Evolutionary conservation across 768 basidiomycete genomes (phyloP).

Genomic region (Rhodocollybia butyracea): DNA sequence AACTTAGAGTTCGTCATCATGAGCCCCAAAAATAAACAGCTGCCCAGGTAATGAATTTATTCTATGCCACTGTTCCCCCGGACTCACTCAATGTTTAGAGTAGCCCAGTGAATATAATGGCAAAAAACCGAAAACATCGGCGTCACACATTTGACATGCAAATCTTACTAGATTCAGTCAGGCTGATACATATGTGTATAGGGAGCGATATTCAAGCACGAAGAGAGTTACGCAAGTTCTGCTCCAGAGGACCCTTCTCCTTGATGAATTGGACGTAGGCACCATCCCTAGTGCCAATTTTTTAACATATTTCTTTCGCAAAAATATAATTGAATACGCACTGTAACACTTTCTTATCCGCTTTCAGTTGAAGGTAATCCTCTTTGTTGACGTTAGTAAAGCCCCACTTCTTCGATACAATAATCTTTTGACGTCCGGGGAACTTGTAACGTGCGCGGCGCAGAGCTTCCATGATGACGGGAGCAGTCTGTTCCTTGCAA

Average conservation of each 20-base stretch:
- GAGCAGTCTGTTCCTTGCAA: slow-evolving; percentile 82
- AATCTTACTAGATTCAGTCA: slow-evolving; percentile 1
- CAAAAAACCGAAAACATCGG: slow-evolving; percentile 15
- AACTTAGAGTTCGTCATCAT: not conserved
- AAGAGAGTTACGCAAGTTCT: slow-evolving; percentile 82
- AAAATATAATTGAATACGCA: slow-evolving; percentile 36
- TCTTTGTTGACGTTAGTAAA: slow-evolving; percentile 93
- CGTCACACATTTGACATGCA: not conserved
- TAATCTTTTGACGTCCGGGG: slow-evolving; percentile 98
- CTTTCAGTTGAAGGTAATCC: slow-evolving; percentile 86
- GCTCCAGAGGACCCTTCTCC: slow-evolving; percentile 80
- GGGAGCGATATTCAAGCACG: slow-evolving; percentile 47
- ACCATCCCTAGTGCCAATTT: slow-evolving; percentile 62
- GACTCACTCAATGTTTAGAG: slow-evolving; percentile 45
- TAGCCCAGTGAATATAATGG: slow-evolving; percentile 42
- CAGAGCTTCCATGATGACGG: slow-evolving; percentile 94
- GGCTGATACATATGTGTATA: slow-evolving; percentile 1
- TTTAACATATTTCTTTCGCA: slow-evolving; percentile 2
- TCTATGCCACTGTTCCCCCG: slow-evolving; percentile 87
- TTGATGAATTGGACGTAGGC: slow-evolving; percentile 94
- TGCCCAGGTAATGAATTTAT: slow-evolving; percentile 21
- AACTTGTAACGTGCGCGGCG: slow-evolving; percentile 99
- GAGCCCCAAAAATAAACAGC: not conserved
- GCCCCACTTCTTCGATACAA: slow-evolving; percentile 97
- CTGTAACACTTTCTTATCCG: slow-evolving; percentile 87